phyloP scores from a whole-genome alignment of 228 moss, liverwort and hornwort genomes.

The Sphagnum fallax region DNA sequence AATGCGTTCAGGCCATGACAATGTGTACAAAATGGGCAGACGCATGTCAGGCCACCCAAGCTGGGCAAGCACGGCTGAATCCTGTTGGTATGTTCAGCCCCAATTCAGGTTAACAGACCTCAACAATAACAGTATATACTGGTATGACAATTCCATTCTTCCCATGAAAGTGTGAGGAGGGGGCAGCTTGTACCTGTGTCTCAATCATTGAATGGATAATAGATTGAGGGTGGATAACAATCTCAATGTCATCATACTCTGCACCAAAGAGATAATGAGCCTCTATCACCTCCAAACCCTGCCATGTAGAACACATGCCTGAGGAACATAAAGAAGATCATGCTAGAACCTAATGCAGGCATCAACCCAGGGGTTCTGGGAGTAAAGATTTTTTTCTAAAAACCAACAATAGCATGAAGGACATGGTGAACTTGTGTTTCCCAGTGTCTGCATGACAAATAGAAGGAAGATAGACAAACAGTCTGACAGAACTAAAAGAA shows the following conservation, averaged over 20 bases:
- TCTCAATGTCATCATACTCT: constrained; percentile 83
- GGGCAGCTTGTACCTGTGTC: constrained; percentile 58
- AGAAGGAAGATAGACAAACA: no score
- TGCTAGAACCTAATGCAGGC: no score
- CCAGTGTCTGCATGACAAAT: no score
- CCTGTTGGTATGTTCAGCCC: constrained; percentile 22
- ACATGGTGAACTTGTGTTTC: no score
- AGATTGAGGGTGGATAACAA: constrained; percentile 91
- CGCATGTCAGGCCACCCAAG: constrained; percentile 99
- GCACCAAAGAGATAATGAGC: constrained; percentile 93
- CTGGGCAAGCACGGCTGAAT: constrained; percentile 88
- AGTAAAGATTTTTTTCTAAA: no score
- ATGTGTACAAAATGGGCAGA: constrained; percentile 84
- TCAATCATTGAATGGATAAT: constrained; percentile 98
- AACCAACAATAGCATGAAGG: no score
- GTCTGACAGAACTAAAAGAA: no score
- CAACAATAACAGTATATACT: no score
- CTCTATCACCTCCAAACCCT: constrained; percentile 98
- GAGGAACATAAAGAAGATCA: not conserved
- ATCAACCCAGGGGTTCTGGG: no score
- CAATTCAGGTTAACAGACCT: no score
- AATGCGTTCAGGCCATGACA: constrained; percentile 94
- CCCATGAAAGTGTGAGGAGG: no score
- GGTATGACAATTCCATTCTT: no score
- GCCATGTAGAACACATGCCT: constrained; percentile 3